Base-by-base conservation (phyloP, 257 asterid species). In the Cinchona pubescens region DNA sequence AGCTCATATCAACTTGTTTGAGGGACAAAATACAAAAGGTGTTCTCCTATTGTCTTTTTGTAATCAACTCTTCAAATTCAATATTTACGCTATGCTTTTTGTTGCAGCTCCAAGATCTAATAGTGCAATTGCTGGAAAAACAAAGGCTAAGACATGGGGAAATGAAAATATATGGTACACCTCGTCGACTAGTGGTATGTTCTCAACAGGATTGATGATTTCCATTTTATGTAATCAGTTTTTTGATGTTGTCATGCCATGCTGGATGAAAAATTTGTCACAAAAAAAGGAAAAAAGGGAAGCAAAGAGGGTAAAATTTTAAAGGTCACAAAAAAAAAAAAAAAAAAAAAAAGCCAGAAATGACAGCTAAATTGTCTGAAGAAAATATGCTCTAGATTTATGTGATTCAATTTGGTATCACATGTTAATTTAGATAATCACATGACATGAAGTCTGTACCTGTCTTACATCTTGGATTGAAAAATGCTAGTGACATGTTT, bases 131-230 rank as follows among this genome's bases (percentile, higher is more conserved):
- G 82, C 83, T 94, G 74, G 96, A 82, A 67, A 92, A 92, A 78
- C 95, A 86, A 73, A 89, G 97, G 83, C 82, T 94, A 87, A 75
- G 75, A 79, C 94, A 92, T 76, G 95, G 88, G 72, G 87, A 89
- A 81, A 90, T 94, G 82, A 87, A 81, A 77, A 80, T 93, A 61
- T 83, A 46, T 81, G 97, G 99, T 80, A 92, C 99, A 55, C 97
- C 99, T 58, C 97, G 97, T 49, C 90, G 99, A 79, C 88, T 94
- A 78, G 97, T 92, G 90, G 99, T 94, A 86, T 79, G 90, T 71
- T 82, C 75, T 60, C 46, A 35, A 19, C 35, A 13, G 55, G n/a
- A 35, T 56, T 38, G 4, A 70, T 48, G 25, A 53, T 51, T 69
- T 69, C 34, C 56, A 19, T 70, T 38, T 49, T 71, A 30, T 4